phyloP scores from a whole-genome alignment of 495 filamentous ascomycete species.

The Pseudoneurospora amorphoporcata region DNA sequence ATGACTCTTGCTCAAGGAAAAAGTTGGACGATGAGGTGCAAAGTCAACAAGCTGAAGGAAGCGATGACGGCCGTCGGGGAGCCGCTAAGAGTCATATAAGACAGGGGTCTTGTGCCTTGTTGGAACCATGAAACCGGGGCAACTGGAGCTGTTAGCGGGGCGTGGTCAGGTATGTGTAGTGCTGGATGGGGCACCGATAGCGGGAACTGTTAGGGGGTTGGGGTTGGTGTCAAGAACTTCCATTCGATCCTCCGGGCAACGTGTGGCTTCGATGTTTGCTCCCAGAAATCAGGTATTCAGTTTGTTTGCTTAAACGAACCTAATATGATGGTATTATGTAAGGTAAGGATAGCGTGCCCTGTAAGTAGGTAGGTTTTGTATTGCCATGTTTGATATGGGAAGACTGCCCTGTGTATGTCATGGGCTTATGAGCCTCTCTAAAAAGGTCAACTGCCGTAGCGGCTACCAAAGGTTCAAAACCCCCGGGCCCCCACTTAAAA shows the following conservation, averaged over 20 bases:
- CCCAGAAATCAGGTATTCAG: neutral
- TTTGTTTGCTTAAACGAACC: neutral
- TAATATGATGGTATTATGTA: neutral
- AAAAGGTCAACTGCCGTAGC: neutral
- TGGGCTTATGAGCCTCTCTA: neutral
- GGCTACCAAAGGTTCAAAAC: neutral
- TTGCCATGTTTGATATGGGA: neutral
- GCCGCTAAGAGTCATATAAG: slow-evolving; percentile 1
- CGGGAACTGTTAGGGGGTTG: neutral
- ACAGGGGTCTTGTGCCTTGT: neutral
- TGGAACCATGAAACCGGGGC: neutral
- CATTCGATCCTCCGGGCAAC: neutral
- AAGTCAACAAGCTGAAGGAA: neutral
- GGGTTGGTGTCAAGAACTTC: neutral
- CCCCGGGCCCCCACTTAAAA: neutral
- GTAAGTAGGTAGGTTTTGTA: neutral
- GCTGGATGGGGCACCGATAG: neutral
- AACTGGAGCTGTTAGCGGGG: neutral
- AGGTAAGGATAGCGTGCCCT: neutral
- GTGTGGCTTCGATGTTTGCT: neutral
- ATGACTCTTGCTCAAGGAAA: slow-evolving; percentile 5
- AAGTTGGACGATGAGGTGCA: neutral
- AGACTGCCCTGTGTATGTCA: neutral
- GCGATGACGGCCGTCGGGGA: neutral
- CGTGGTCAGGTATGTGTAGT: neutral